A percentile compares a stretch with the other conserved stretches of the same genome.
Conservation (phyloP, 257 asterid species). For the Penstemon newberryi region DNA sequence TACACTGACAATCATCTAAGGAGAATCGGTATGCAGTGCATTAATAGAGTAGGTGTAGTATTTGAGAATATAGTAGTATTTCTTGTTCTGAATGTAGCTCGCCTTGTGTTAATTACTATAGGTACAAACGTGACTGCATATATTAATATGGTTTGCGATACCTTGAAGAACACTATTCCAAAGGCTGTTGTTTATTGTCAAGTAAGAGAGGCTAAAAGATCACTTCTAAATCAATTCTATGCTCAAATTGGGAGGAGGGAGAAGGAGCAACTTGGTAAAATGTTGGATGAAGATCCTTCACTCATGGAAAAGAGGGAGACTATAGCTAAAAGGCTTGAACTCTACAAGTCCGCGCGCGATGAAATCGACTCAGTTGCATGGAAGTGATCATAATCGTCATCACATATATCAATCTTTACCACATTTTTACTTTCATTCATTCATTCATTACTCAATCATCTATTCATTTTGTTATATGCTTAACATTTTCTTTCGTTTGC, state of each 20-base stretch:
- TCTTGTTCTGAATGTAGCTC: not conserved
- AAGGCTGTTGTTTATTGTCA: slow-evolving; percentile 99
- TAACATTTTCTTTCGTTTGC: not conserved
- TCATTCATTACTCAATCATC: not conserved
- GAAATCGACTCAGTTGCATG: slow-evolving; percentile 96
- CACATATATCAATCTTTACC: not conserved
- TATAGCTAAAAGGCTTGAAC: slow-evolving; percentile 79
- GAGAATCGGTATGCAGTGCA: slow-evolving; percentile 58
- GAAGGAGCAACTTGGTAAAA: slow-evolving; percentile 91
- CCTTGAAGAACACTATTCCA: slow-evolving; percentile 77
- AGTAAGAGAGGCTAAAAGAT: slow-evolving; percentile 85
- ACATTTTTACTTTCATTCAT: too few species aligned
- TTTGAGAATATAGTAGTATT: not conserved
- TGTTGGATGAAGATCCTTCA: slow-evolving; percentile 95
- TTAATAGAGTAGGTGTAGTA: not conserved
- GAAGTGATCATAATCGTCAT: slow-evolving; percentile 53
- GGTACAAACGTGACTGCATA: slow-evolving; percentile 86
- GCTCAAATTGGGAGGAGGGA: slow-evolving; percentile 89
- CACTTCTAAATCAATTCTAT: slow-evolving; percentile 72
- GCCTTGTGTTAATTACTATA: slow-evolving; percentile 31
- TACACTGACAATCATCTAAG: slow-evolving; percentile 73
- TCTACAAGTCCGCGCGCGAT: slow-evolving; percentile 94
- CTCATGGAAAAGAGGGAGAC: slow-evolving; percentile 87
- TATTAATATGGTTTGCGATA: slow-evolving; percentile 79
- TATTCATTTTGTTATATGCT: not conserved